Evolutionary conservation across 1,284 basidiomycete genomes (phyloP).

Genomic region (Austropuccinia psidii): DNA sequence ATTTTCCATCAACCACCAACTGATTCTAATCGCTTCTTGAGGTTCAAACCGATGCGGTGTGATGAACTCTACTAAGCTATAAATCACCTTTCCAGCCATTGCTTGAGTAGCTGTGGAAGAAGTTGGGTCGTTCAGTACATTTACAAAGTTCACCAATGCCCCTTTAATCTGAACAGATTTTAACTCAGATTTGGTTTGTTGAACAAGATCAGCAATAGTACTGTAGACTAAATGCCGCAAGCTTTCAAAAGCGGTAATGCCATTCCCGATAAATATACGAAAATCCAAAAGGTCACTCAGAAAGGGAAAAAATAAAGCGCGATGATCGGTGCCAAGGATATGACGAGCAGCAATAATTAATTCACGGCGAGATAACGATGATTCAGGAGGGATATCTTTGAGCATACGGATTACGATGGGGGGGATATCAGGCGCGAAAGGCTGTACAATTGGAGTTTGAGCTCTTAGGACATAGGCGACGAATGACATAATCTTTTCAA

Average conservation of each 20-base stretch:
- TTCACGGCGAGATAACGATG: constrained; percentile 56
- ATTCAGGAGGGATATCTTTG: constrained; percentile 82
- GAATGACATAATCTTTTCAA: constrained; percentile 75
- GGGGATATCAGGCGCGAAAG: constrained; percentile 74
- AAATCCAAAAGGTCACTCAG: constrained; percentile 89
- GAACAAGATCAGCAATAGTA: constrained; percentile 85
- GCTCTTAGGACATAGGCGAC: constrained; percentile 82
- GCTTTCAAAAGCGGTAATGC: constrained; percentile 69
- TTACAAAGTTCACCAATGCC: constrained; percentile 76
- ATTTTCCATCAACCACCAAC: constrained; percentile 63
- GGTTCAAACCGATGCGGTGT: constrained; percentile 54
- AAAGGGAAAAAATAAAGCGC: constrained; percentile 70
- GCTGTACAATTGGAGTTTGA: constrained; percentile 61
- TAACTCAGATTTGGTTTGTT: constrained; percentile 80
- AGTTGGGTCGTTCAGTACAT: constrained; percentile 80
- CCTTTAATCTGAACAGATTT: constrained; percentile 67
- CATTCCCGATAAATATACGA: constrained; percentile 77
- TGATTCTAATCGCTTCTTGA: constrained; percentile 30
- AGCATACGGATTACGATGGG: constrained; percentile 74
- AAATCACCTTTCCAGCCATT: constrained; percentile 86
- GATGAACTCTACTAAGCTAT: constrained; percentile 79
- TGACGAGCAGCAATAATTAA: constrained; percentile 88
- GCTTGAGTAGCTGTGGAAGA: constrained; percentile 76
- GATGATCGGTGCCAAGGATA: constrained; percentile 71
- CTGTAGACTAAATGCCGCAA: constrained; percentile 76